Base-by-base conservation (phyloP, 495 filamentous ascomycete genomes). In the Sordaria brevicollis region DNA sequence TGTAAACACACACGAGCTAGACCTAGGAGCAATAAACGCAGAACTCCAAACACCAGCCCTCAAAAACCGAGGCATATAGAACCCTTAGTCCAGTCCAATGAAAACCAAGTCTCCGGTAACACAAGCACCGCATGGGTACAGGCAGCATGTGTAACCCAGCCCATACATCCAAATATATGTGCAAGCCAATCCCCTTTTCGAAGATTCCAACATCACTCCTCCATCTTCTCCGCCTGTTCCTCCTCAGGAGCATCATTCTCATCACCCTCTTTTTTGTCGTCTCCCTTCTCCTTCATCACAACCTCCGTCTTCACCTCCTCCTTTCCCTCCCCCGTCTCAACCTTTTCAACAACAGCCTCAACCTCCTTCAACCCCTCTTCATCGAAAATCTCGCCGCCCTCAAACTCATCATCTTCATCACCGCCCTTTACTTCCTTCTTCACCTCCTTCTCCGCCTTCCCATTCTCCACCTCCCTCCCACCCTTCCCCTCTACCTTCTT, bases 301-400 rank as follows among this genome's bases (percentile, higher is more conserved):
- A 57, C 13, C 13, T 31, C 66, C 54, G 39, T 67, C 35, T 43
- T 41, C 43, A 57, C 65, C 69, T 71, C 70, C 25, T 69, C 67
- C 34, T 34, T 69, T 4, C 36, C 57, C 0, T 38, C 71, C 13
- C 2, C 25, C 19, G 17, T 65, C 2, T 35, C 54, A 29, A 21
- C 67, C 5, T 68, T 70, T 17, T 39, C 67, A 11, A 67, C 39
- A 19, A 66, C 69, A 10, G 70, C 76, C 57, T 72, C 69, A 9
- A 70, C 68, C 73, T 75, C 65, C 54, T 68, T 67, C 43, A 49
- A 67, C 19, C 74, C 65, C 31, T 54, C 70, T 54, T 77, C 72
- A 41, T 77, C 71, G 33, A 79, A 57, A 4, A 72, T 38, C 6
- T 66, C 71, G 6, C 37, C 69, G 15, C 65, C 66, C 33, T 73